phyloP scores from a whole-genome alignment of 2,329 filamentous ascomycete genomes.

The Colletotrichum costaricense region DNA sequence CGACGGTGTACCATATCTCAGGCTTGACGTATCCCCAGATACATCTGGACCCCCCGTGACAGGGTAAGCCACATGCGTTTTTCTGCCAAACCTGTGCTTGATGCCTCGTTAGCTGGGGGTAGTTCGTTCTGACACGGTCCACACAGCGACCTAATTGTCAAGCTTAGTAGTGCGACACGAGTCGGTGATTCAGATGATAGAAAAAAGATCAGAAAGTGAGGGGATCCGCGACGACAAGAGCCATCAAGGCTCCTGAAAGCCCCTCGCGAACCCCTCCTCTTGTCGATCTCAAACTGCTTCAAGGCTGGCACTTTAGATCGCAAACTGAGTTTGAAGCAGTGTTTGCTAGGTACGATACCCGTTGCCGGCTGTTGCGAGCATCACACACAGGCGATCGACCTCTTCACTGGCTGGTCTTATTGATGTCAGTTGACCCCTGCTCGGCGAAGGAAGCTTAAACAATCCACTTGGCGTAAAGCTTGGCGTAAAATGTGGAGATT shows the following conservation, averaged over 20 bases:
- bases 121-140: neutral
- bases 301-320: neutral
- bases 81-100: neutral
- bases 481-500: constrained; percentile 16
- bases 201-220: neutral
- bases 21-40: neutral
- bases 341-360: neutral
- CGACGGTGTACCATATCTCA: neutral
- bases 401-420: neutral
- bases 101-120: neutral
- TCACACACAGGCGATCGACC: neutral
- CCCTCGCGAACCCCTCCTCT: neutral
- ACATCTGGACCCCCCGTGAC: neutral
- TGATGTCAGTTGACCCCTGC: neutral
- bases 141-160: neutral
- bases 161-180: constrained; percentile 5
- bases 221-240: neutral
- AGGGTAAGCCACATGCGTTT: neutral
- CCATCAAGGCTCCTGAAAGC: neutral
- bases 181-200: constrained; percentile 11
- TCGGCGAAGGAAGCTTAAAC: constrained; percentile 18
- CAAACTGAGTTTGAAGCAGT: constrained; percentile 19
- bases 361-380: neutral
- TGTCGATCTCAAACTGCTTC: constrained; percentile 3
- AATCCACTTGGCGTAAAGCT: constrained; percentile 20